phyloP scores from a whole-genome alignment of 78 protist species.

The Dictyostelium intermedium region DNA sequence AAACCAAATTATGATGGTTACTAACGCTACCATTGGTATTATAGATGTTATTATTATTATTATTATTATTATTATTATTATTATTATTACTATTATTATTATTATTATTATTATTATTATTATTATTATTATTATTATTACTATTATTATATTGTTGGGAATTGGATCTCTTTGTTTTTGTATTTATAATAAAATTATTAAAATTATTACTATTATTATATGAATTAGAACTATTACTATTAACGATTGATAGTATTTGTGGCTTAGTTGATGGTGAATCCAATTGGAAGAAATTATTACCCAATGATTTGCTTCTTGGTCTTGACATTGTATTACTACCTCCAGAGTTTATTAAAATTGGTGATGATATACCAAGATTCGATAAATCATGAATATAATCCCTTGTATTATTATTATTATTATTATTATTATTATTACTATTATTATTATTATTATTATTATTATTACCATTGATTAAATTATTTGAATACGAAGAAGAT shows the following conservation, averaged over 20 bases:
- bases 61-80: neutral
- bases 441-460: neutral
- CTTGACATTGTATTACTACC: neutral
- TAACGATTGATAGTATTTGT: neutral
- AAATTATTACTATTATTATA: neutral
- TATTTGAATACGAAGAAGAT: neutral
- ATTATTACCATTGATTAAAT: neutral
- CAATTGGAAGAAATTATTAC: conserved; percentile 1
- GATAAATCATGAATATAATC: conserved; percentile 29
- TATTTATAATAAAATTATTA: neutral
- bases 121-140: neutral
- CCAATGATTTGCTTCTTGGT: conserved; percentile 51
- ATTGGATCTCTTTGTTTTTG: conserved; percentile 2
- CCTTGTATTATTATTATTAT: neutral
- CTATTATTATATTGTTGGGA: neutral
- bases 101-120: too few relatives aligned
- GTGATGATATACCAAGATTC: conserved; percentile 19
- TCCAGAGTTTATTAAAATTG: neutral
- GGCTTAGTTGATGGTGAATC: neutral
- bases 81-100: too few relatives aligned
- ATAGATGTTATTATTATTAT: neutral
- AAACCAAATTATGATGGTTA: neutral
- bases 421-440: neutral
- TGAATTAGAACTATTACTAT: neutral
- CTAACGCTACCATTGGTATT: neutral